Conservation (phyloP, 208 protist species). For the Crithidia bombi region DNA sequence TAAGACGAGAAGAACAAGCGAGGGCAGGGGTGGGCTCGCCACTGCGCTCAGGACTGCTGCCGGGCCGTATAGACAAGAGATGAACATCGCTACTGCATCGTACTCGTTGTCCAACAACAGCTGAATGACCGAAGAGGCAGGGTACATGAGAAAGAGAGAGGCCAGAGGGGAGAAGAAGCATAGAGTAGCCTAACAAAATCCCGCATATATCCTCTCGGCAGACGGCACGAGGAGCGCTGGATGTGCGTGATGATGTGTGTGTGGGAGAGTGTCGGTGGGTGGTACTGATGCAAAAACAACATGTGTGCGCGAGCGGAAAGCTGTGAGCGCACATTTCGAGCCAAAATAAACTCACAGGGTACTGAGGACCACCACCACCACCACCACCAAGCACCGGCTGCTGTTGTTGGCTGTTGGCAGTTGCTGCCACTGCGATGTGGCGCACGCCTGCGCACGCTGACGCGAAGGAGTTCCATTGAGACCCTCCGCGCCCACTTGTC, state of each 20-base stretch:
- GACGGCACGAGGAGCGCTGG: not conserved
- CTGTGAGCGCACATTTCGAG: constrained; percentile 34
- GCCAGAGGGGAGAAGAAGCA: no score
- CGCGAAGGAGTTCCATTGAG: constrained; percentile 31
- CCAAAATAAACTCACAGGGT: constrained; percentile 40
- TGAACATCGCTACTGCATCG: no score
- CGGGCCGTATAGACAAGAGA: no score
- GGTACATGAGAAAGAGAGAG: no score
- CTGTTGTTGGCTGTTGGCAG: no score
- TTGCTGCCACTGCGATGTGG: not conserved
- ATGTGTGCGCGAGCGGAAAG: constrained; percentile 26
- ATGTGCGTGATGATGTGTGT: not conserved
- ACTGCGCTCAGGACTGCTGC: no score
- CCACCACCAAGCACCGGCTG: no score
- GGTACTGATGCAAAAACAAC: constrained; percentile 27
- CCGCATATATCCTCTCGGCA: constrained; percentile 22
- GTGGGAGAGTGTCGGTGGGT: not conserved
- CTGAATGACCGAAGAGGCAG: no score
- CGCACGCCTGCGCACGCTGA: constrained; percentile 1
- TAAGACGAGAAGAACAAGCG: no score
- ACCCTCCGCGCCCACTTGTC: constrained; percentile 14
- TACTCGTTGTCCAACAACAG: no score
- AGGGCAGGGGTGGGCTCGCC: no score
- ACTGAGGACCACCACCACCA: constrained; percentile 7
- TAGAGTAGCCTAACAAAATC: no score